Evolutionary conservation across 2,329 filamentous ascomycete species (phyloP), one percentile per base, ranked within the genome.

Genomic region (Alternaria incomplexa): DNA sequence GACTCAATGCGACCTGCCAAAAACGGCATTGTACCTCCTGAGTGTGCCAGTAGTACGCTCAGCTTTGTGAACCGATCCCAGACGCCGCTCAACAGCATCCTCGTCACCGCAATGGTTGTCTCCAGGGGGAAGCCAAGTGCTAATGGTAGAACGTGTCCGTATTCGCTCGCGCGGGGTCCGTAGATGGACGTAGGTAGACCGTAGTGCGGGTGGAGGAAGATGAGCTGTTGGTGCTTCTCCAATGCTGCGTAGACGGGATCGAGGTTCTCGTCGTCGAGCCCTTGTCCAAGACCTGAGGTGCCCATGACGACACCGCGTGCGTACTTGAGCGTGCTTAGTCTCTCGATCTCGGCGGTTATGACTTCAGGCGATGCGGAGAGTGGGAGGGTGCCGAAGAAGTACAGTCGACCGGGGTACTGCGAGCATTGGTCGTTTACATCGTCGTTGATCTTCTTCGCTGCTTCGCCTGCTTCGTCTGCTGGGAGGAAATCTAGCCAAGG

Each of bases 201-300:
- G 77, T 97, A 97, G 80, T 97, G 94, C 26, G 94, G 94, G 79
- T 97, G 94, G 55, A 97, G 80, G 81, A 97, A 97, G 52, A 97
- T 84, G 23, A 91, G 83, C 32, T 93, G 83, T 8, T 84, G 79
- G 0, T 87, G 86, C 44, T 86, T 85, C 45, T 92, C 88, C 1
- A 97, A 80, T 0, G 90, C 89, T 11, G 85, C 78, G 80, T 93
- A 92, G 11, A 97, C 85, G 0, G 91, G 89, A 36, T 95, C 85
- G 25, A 97, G 81, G 1, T 82, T 80, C 3, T 87, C 85, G 78
- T 97, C 94, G 75, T 97, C 94, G 1, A 97, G 85, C 0, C 94
- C 93, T 11, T 86, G 83, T 0, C 93, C 93, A 0, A 97, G 83
- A 0, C 94, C 94, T 0, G 90, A 89, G 0, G 94, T 97, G 1